phyloP scores from a whole-genome alignment of 306 rosid genomes.

The Begonia masoniana region DNA sequence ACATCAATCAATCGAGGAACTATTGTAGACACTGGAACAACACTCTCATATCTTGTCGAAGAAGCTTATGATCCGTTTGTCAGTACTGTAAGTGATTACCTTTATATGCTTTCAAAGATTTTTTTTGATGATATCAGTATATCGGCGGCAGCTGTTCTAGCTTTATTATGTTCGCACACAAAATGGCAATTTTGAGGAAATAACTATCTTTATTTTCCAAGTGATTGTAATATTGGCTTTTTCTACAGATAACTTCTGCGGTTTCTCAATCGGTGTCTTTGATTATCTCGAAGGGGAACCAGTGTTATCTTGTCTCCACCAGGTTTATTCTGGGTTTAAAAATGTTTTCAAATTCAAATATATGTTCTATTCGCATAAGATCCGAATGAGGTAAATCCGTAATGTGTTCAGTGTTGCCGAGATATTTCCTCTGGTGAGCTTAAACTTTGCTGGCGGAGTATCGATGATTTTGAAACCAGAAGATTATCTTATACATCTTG shows the following conservation, averaged over 20 bases:
- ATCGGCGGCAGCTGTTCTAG: too few relatives aligned
- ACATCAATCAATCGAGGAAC: slow-evolving; percentile 67
- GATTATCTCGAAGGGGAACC: slow-evolving; percentile 54
- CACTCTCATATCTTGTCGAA: slow-evolving; percentile 72
- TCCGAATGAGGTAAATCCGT: slow-evolving; percentile 18
- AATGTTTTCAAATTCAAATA: neutral
- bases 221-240: slow-evolving; percentile 9
- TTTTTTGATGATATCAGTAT: neutral
- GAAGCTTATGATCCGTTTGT: slow-evolving; percentile 87
- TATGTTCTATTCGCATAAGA: slow-evolving; percentile 3
- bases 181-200: slow-evolving; percentile 24
- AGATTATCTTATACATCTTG: slow-evolving; percentile 58
- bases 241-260: slow-evolving; percentile 48
- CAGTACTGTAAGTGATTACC: slow-evolving; percentile 44
- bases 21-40: slow-evolving; percentile 83
- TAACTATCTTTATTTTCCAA: slow-evolving; percentile 10
- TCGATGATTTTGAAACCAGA: slow-evolving; percentile 85
- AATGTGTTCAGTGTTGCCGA: slow-evolving; percentile 43
- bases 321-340: slow-evolving; percentile 35
- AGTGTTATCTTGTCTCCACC: slow-evolving; percentile 67
- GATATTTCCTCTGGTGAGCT: slow-evolving; percentile 68
- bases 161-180: too few relatives aligned
- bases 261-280: slow-evolving; percentile 56
- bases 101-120: neutral
- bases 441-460: slow-evolving; percentile 76